Conservation (phyloP, 192 early-diverging fungal genomes). For the Backusella westeae region DNA sequence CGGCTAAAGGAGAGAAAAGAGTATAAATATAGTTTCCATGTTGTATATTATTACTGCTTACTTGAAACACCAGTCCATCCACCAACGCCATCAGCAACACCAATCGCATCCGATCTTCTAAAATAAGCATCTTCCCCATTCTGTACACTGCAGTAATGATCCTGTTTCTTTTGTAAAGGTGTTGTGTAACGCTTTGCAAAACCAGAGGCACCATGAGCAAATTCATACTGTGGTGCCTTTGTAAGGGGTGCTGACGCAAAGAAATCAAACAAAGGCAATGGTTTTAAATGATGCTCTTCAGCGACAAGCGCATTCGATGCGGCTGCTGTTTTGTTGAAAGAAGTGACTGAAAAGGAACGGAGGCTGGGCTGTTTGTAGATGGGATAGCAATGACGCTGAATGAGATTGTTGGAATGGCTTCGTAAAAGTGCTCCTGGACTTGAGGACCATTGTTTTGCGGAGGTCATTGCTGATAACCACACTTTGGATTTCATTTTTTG, state of each 20-base stretch:
- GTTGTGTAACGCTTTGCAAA: constrained; percentile 27
- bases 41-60: not conserved
- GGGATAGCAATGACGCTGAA: not conserved
- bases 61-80: constrained; percentile 66
- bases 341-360: not conserved
- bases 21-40: not conserved
- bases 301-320: not conserved
- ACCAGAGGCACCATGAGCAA: constrained; percentile 22
- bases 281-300: not conserved
- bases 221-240: constrained; percentile 16
- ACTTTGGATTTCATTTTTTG: constrained; percentile 6
- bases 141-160: constrained; percentile 59
- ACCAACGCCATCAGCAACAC: constrained; percentile 95
- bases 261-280: constrained; percentile 12
- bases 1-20: constrained; percentile 46
- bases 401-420: not conserved
- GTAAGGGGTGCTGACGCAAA: not conserved
- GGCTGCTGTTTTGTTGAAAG: no score
- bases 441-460: not conserved
- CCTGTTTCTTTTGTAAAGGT: constrained; percentile 29
- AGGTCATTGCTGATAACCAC: not conserved
- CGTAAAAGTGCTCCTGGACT: not conserved
- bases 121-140: constrained; percentile 98
- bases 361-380: not conserved
- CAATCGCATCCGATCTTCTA: constrained; percentile 77